Evolutionary conservation across 805 yeast genomes (phyloP).

Genomic region (Schwanniomyces sp.): DNA sequence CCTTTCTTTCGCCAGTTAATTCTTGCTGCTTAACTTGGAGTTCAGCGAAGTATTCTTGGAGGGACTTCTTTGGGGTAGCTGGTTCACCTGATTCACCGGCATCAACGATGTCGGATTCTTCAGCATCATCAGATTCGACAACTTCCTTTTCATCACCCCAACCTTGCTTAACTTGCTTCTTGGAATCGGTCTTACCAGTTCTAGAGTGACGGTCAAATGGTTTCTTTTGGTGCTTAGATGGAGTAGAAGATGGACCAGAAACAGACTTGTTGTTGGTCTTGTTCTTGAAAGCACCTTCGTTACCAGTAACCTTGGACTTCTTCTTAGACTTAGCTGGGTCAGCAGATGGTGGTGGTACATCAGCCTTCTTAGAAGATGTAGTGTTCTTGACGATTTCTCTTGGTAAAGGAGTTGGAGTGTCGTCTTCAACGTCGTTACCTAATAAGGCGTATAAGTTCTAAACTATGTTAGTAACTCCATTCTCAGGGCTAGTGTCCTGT

Average conservation of each 20-base stretch:
- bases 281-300: constrained; percentile 83
- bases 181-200: constrained; percentile 80
- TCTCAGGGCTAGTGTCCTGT: neutral
- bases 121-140: constrained; percentile 57
- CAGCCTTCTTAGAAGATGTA: constrained; percentile 85
- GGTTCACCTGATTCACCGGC: constrained; percentile 47
- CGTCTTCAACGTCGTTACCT: constrained; percentile 89
- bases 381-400: constrained; percentile 78
- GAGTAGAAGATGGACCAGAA: constrained; percentile 53
- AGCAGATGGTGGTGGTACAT: constrained; percentile 78
- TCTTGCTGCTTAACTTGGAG: constrained; percentile 45
- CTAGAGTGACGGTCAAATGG: constrained; percentile 84
- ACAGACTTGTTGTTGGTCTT: constrained; percentile 73
- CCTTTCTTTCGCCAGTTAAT: constrained; percentile 33
- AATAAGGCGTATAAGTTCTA: constrained; percentile 80
- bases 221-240: constrained; percentile 55
- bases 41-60: constrained; percentile 84
- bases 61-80: constrained; percentile 61
- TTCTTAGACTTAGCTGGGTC: constrained; percentile 78
- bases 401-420: constrained; percentile 52
- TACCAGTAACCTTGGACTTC: constrained; percentile 72
- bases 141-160: constrained; percentile 78
- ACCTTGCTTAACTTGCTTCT: constrained; percentile 79
- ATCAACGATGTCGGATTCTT: constrained; percentile 36
- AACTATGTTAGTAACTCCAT: neutral